phyloP scores from a whole-genome alignment of 2,329 filamentous ascomycete genomes.

The Davidsoniella neocaledoniae region DNA sequence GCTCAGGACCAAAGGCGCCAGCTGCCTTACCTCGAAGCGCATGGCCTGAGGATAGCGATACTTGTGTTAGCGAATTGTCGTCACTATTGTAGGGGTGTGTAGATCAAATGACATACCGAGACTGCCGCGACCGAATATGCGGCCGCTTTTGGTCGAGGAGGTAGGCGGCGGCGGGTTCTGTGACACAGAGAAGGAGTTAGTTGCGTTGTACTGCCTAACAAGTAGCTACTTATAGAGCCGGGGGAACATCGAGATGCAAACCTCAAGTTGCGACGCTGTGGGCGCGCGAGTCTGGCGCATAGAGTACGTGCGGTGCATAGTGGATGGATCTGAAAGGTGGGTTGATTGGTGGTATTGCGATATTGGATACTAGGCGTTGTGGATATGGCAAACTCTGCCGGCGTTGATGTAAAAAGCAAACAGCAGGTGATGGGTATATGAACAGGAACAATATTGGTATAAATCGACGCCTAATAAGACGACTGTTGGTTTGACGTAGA shows the following conservation, averaged over 20 bases:
- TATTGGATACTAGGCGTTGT: neutral
- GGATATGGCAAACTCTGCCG: neutral
- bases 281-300: constrained; percentile 96
- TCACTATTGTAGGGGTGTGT: neutral
- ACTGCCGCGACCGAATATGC: constrained; percentile 73
- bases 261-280: constrained; percentile 64
- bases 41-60: constrained; percentile 30
- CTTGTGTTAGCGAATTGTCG: neutral
- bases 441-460: too few relatives aligned
- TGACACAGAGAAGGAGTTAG: constrained; percentile 1
- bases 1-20: constrained; percentile 65
- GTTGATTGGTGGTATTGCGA: neutral
- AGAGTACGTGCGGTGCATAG: constrained; percentile 96
- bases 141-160: constrained; percentile 78
- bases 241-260: constrained; percentile 18
- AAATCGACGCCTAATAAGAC: too few relatives aligned
- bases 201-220: constrained; percentile 4
- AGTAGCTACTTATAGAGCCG: neutral
- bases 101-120: constrained; percentile 48
- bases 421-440: too few relatives aligned
- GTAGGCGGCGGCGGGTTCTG: constrained; percentile 87
- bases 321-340: constrained; percentile 16
- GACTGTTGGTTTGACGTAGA: too few relatives aligned
- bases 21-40: constrained; percentile 57
- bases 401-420: neutral